Evolutionary conservation across 345 rosid species (phyloP).

Genomic region (Murraya paniculata): DNA sequence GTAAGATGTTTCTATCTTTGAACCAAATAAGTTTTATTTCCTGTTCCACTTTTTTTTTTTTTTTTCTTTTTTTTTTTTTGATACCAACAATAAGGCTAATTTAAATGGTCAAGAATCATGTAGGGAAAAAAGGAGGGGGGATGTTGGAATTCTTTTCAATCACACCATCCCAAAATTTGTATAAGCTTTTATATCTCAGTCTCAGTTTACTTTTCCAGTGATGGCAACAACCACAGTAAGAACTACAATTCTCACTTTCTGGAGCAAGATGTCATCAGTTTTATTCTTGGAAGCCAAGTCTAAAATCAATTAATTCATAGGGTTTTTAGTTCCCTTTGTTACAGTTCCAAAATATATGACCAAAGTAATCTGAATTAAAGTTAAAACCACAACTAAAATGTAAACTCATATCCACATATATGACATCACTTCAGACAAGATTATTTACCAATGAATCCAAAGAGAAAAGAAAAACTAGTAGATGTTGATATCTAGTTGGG

Average conservation of each 20-base stretch:
- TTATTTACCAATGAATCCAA: neutral
- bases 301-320: neutral
- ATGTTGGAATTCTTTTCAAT: neutral
- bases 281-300: constrained; percentile 20
- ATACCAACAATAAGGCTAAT: neutral
- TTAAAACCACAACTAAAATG: neutral
- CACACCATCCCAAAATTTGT: neutral
- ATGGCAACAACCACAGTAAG: constrained; percentile 23
- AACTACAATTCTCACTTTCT: constrained; percentile 34
- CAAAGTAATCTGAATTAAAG: neutral
- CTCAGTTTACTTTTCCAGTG: neutral
- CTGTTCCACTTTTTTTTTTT: neutral
- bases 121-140: neutral
- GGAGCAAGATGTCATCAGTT: constrained; percentile 42
- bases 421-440: neutral
- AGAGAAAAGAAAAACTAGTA: neutral
- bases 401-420: neutral
- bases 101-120: neutral
- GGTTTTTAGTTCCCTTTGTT: neutral
- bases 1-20: neutral
- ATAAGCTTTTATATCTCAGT: neutral
- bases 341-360: neutral
- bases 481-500: neutral
- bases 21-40: neutral
- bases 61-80: too few species aligned